These are phyloP conservation scores for Moesziomyces antarcticus DNA, from an alignment of 1,284 basidiomycete genomes.

Conservation along the genomic window DNA sequence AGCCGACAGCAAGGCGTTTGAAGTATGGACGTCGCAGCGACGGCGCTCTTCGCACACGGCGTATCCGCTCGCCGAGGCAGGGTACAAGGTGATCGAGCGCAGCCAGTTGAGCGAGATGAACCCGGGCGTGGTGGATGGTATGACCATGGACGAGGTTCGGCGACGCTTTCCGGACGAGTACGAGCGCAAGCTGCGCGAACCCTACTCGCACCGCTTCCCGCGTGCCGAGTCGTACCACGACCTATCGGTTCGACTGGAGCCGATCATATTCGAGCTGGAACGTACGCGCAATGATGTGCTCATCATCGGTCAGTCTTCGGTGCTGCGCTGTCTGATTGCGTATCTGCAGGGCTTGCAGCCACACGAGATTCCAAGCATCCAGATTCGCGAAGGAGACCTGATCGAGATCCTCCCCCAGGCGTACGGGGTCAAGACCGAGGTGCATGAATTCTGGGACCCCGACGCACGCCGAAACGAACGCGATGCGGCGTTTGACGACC, in stretches of 20 bases:
- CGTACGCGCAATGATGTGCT: constrained; percentile 78
- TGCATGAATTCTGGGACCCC: constrained; percentile 64
- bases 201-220: constrained; percentile 82
- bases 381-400: constrained; percentile 73
- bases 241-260: constrained; percentile 75
- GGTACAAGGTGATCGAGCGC: constrained; percentile 83
- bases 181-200: constrained; percentile 89
- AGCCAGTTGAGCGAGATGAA: constrained; percentile 98
- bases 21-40: constrained; percentile 98
- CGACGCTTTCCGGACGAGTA: constrained; percentile 93
- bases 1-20: constrained; percentile 36
- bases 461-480: constrained; percentile 55
- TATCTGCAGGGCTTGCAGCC: constrained; percentile 86
- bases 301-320: constrained; percentile 83
- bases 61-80: constrained; percentile 84
- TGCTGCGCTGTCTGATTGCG: constrained; percentile 86
- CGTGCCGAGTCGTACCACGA: constrained; percentile 82
- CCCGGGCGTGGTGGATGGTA: constrained; percentile 82
- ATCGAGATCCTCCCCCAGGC: constrained; percentile 65
- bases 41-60: constrained; percentile 92
- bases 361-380: constrained; percentile 93
- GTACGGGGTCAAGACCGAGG: constrained; percentile 63
- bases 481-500: constrained; percentile 54
- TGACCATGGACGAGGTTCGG: constrained; percentile 88
- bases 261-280: constrained; percentile 84